Evolutionary conservation across 2,329 filamentous ascomycete genomes (phyloP), one percentile per base, ranked within the genome.

Genomic region (Biscogniauxia sp.): DNA sequence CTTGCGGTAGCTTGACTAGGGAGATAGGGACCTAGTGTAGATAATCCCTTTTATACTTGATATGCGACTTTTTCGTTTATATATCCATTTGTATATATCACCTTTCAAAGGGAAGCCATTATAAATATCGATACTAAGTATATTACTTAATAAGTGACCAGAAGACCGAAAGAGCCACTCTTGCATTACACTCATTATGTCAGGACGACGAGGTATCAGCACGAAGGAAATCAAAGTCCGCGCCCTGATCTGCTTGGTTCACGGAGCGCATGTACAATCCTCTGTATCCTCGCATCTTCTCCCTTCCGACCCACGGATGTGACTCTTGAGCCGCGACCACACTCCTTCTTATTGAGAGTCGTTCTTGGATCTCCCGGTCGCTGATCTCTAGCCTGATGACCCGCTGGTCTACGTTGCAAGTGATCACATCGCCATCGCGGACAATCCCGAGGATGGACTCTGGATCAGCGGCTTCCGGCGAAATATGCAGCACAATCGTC

Each of bases 401-500:
- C 56, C 85, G 84, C 64, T 86, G 86, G 50, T 84, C 89, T 56
- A 90, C 87, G 75, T 93, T 89, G 68, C 94, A 95, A 0, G 86
- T 89, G 54, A 97, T 87, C 23, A 87, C 71, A 74, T 97, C 93
- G 0, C 92, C 93, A 62, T 92, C 85, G 61, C 80, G 75, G 2
- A 97, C 86, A 1, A 96, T 76, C 0, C 91, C 93, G 64, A 97
- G 85, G 0, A 92, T 90, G 0, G 91, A 92, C 11, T 84, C 87
- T 0, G 91, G 90, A 28, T 83, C 76, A 0, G 90, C 92, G 0
- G 92, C 92, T 75, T 97, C 93, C 0, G 93, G 93, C 2, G 88
- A 88, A 5, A 97, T 88, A 68, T 97, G 93, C 5, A 95, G 86
- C 0, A 95, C 91, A 65, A 97, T 94, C 59, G 95, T 97, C 0